phyloP scores from a whole-genome alignment of 441 rosid genomes.

The Gossypium armourianum region DNA sequence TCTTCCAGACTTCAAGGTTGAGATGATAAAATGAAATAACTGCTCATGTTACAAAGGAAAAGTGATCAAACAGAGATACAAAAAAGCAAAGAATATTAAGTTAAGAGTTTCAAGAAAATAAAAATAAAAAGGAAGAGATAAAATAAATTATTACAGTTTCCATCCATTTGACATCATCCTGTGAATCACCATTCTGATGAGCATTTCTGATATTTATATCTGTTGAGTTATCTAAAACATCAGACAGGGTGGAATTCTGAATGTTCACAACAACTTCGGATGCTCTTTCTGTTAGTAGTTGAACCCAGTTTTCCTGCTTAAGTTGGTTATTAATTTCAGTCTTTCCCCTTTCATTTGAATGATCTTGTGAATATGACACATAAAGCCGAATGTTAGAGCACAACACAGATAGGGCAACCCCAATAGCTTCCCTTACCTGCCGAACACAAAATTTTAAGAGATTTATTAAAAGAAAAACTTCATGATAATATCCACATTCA shows the following conservation, averaged over 20 bases:
- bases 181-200: constrained; percentile 44
- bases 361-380: constrained; percentile 32
- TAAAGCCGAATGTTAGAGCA: constrained; percentile 84
- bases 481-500: not conserved
- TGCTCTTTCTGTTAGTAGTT: constrained; percentile 52
- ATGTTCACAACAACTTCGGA: constrained; percentile 61
- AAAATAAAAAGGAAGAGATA: not conserved
- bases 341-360: constrained; percentile 39
- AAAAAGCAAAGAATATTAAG: not conserved
- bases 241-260: constrained; percentile 59
- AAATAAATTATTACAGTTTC: constrained; percentile 59
- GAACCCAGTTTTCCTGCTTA: constrained; percentile 58
- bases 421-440: constrained; percentile 94
- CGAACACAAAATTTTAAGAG: constrained; percentile 17
- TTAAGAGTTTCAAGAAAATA: constrained; percentile 4
- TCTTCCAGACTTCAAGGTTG: constrained; percentile 89
- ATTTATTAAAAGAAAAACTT: constrained; percentile 1
- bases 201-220: constrained; percentile 40
- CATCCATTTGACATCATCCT: constrained; percentile 94
- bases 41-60: constrained; percentile 21
- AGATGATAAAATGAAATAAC: constrained; percentile 82
- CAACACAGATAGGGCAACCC: constrained; percentile 72
- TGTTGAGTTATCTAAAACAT: constrained; percentile 39
- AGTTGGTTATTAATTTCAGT: constrained; percentile 31
- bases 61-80: constrained; percentile 14